These are phyloP conservation scores for Akanthomyces dipterigenus DNA, from an alignment of 2,329 filamentous ascomycete genomes.

Conservation along the genomic window DNA sequence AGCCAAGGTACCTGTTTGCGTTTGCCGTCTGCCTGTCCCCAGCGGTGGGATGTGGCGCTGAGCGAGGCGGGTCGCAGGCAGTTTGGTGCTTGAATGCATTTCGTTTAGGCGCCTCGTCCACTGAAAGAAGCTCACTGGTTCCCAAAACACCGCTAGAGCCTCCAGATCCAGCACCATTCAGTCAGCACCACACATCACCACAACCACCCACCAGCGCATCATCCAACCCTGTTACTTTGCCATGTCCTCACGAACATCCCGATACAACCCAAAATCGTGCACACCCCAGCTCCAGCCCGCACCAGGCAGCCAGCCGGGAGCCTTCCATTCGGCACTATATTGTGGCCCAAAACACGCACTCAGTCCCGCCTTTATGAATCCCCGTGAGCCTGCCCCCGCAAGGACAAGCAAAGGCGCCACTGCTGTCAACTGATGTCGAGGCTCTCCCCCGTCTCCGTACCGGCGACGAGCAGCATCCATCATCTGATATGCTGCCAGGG, in stretches of 20 bases:
- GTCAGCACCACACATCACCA: not conserved
- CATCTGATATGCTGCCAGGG: conserved; percentile 1
- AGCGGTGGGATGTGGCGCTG: not conserved
- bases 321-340: not conserved
- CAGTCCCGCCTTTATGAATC: not conserved
- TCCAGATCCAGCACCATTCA: no score
- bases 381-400: not conserved
- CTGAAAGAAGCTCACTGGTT: not conserved
- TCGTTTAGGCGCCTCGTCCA: not conserved
- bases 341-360: not conserved
- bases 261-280: conserved; percentile 5
- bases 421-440: not conserved
- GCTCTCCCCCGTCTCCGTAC: not conserved
- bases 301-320: not conserved
- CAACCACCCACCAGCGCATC: not conserved
- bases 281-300: not conserved
- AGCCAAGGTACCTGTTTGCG: not conserved
- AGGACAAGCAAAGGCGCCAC: no score
- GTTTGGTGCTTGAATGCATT: not conserved
- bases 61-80: not conserved
- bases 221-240: not conserved
- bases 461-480: not conserved
- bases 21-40: no score
- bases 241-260: not conserved
- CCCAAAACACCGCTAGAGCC: not conserved